A percentile compares a stretch with the other conserved stretches of the same genome.
phyloP scores from a whole-genome alignment of 73 alveolate species.

The Strombidium stylifer region DNA sequence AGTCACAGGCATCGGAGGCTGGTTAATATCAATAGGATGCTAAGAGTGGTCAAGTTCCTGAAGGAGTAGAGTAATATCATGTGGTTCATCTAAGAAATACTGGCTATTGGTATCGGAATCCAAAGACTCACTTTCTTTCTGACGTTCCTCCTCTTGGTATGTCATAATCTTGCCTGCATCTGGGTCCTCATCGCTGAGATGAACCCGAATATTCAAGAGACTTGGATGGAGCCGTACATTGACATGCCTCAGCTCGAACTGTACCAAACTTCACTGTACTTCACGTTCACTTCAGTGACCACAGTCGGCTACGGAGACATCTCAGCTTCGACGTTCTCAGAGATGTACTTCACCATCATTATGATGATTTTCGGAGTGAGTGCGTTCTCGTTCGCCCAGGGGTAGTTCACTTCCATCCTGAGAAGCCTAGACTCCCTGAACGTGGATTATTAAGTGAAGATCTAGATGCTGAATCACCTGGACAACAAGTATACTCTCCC shows the following conservation, averaged over 20 bases:
- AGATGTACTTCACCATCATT: slow-evolving; percentile 65
- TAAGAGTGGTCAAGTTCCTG: slow-evolving; percentile 64
- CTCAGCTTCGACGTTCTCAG: slow-evolving; percentile 66
- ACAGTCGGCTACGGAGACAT: slow-evolving; percentile 98
- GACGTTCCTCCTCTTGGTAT: slow-evolving; percentile 43
- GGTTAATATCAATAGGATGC: slow-evolving; percentile 63
- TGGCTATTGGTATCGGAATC: slow-evolving; percentile 11
- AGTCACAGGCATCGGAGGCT: slow-evolving; percentile 80
- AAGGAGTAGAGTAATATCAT: slow-evolving; percentile 39
- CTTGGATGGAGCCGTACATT: slow-evolving; percentile 78
- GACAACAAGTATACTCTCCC: no score
- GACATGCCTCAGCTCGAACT: slow-evolving; percentile 37
- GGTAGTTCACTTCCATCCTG: slow-evolving; percentile 81
- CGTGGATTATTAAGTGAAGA: no score
- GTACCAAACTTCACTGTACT: slow-evolving; percentile 78
- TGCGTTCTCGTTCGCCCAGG: slow-evolving; percentile 90
- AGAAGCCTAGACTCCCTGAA: slow-evolving; percentile 77
- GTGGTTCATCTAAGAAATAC: slow-evolving; percentile 28
- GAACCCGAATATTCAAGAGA: slow-evolving; percentile 69
- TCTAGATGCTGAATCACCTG: no score
- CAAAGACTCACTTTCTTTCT: slow-evolving; percentile 23
- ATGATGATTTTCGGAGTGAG: slow-evolving; percentile 94
- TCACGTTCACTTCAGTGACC: slow-evolving; percentile 85
- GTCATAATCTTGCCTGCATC: slow-evolving; percentile 87
- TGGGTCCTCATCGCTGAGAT: slow-evolving; percentile 85